Conservation (phyloP, 2,329 filamentous ascomycete species). For the Phaeosphaeriaceae sp. region DNA sequence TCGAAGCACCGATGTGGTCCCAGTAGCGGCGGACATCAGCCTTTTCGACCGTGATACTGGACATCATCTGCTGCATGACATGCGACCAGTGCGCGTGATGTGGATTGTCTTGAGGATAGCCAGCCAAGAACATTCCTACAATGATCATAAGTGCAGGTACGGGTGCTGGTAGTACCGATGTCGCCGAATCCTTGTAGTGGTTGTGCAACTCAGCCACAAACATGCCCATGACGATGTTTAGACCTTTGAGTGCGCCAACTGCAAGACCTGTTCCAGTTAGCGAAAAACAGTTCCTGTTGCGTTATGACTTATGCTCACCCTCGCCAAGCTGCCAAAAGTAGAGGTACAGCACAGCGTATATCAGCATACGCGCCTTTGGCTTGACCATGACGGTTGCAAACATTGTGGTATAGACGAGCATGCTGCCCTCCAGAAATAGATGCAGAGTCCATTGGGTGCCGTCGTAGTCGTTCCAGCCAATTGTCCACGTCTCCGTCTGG, state of each 20-base stretch:
- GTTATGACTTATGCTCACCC: conserved; percentile 39
- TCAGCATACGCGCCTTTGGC: conserved; percentile 44
- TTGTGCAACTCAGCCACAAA: conserved; percentile 67
- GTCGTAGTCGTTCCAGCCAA: conserved; percentile 51
- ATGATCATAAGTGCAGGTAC: conserved; percentile 60
- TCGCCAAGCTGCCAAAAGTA: conserved; percentile 50
- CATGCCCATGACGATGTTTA: conserved; percentile 68
- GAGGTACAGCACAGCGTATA: conserved; percentile 48
- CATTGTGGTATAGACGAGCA: conserved; percentile 53
- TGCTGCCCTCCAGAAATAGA: conserved; percentile 51
- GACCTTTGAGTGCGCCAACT: conserved; percentile 49
- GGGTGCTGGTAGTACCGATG: conserved; percentile 55
- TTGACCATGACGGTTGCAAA: conserved; percentile 50
- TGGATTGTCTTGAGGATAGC: conserved; percentile 64
- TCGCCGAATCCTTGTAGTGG: conserved; percentile 57
- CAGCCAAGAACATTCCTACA: conserved; percentile 64
- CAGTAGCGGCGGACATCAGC: conserved; percentile 60
- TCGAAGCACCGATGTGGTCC: conserved; percentile 57
- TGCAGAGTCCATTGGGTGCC: conserved; percentile 54
- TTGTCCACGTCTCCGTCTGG: conserved; percentile 47
- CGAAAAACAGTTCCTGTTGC: not conserved
- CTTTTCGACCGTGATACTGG: conserved; percentile 55
- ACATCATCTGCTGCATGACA: conserved; percentile 53
- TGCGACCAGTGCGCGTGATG: conserved; percentile 64
- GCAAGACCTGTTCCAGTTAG: conserved; percentile 40